phyloP scores from a whole-genome alignment of 805 yeast species.

The Tetrapisispora iriomotensis region DNA sequence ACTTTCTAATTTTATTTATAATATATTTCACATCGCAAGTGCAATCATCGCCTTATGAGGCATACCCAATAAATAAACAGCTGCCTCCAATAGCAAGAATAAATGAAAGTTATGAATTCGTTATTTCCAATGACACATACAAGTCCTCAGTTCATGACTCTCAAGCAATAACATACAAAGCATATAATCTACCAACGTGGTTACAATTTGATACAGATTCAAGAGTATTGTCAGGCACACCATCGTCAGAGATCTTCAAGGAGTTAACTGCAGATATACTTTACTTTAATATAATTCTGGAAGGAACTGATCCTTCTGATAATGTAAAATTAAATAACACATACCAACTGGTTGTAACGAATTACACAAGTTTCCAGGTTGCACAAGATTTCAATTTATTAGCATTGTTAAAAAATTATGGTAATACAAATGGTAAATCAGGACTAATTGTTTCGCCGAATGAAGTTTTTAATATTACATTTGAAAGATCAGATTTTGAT shows the following conservation, averaged over 20 bases:
- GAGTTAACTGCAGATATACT: constrained; percentile 34
- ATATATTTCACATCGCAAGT: neutral
- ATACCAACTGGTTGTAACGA: constrained; percentile 53
- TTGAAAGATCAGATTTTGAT: constrained; percentile 50
- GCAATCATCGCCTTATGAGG: constrained; percentile 27
- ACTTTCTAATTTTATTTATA: neutral
- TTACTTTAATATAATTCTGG: constrained; percentile 40
- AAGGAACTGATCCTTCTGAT: constrained; percentile 58
- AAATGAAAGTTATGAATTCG: constrained; percentile 49
- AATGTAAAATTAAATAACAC: constrained; percentile 34
- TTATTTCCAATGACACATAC: constrained; percentile 64
- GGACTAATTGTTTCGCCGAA: constrained; percentile 71
- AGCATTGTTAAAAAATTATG: constrained; percentile 49
- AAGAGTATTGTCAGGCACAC: constrained; percentile 62
- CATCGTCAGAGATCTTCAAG: constrained; percentile 27
- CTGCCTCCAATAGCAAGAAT: constrained; percentile 81
- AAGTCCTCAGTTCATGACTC: constrained; percentile 33
- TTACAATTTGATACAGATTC: constrained; percentile 54
- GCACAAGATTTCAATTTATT: constrained; percentile 33
- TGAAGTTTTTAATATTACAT: constrained; percentile 51
- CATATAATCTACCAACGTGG: constrained; percentile 65
- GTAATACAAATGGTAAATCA: constrained; percentile 65
- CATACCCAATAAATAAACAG: constrained; percentile 44
- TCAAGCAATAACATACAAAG: constrained; percentile 42
- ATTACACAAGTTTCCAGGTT: constrained; percentile 37